A percentile compares a stretch with the other conserved stretches of the same genome.
Evolutionary conservation across 2,329 filamentous ascomycete genomes (phyloP).

Genomic region (Biscogniauxia marginata): DNA sequence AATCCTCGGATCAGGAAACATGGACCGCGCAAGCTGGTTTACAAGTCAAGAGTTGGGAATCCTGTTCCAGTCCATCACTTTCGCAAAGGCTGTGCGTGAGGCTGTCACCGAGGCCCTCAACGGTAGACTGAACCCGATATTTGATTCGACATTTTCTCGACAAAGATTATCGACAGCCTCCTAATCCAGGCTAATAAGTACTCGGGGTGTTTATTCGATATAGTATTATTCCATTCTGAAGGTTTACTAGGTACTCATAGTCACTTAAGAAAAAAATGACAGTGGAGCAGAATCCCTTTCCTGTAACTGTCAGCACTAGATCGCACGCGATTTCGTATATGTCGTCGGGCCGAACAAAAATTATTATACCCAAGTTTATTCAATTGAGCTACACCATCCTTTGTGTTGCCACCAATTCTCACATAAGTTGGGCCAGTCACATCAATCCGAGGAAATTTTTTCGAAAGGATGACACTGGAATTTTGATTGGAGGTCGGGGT

Average conservation of each 20-base stretch:
- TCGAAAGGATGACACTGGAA: not conserved
- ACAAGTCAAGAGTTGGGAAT: constrained; percentile 83
- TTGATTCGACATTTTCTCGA: constrained; percentile 9
- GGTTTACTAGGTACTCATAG: no score
- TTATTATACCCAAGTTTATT: no score
- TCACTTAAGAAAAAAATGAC: no score
- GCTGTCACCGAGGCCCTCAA: constrained; percentile 34
- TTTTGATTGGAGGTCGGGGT: not conserved
- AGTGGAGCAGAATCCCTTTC: no score
- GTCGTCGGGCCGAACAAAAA: no score
- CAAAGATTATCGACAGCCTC: not conserved
- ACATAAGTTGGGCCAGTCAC: no score
- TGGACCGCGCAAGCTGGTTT: constrained; percentile 83
- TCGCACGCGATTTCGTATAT: no score
- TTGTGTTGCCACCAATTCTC: no score
- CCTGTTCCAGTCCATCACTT: constrained; percentile 43
- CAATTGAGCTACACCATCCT: no score
- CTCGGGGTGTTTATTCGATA: not conserved
- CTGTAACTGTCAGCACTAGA: no score
- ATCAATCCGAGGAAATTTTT: no score
- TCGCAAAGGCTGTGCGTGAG: constrained; percentile 32
- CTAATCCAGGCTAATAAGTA: not conserved
- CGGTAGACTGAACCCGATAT: constrained; percentile 34
- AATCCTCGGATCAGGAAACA: constrained; percentile 76
- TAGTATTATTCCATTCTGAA: not conserved